Percentiles rank a stretch among this genome's conserved stretches.
These are phyloP conservation scores for Neurospora cerealis DNA, from an alignment of 495 filamentous ascomycete species.

Conservation along the genomic window DNA sequence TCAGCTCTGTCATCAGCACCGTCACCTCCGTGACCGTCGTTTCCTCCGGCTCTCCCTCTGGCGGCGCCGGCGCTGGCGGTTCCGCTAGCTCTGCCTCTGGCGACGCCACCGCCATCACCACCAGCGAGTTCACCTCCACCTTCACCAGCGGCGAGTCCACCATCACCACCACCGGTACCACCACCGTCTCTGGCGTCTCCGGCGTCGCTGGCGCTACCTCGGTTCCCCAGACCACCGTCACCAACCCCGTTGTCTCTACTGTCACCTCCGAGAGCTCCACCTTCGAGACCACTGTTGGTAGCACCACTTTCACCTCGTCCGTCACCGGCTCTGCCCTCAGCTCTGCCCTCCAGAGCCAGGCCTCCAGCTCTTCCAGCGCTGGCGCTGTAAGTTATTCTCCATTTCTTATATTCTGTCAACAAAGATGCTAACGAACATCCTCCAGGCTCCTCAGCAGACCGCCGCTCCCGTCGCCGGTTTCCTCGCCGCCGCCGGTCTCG, in stretches of 20 bases:
- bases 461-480: constrained; percentile 23
- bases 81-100: constrained; percentile 11
- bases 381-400: background rate
- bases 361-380: background rate
- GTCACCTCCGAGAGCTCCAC: constrained; percentile 3
- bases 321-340: constrained; percentile 5
- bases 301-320: constrained; percentile 7
- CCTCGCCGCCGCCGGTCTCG: constrained; percentile 27
- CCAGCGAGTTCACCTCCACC: constrained; percentile 24
- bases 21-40: constrained; percentile 18
- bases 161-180: constrained; percentile 16
- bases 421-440: background rate
- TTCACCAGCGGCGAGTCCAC: constrained; percentile 12
- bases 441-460: constrained; percentile 18
- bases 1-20: constrained; percentile 17
- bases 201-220: constrained; percentile 12
- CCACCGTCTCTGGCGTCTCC: constrained; percentile 9
- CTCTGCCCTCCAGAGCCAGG: constrained; percentile 7
- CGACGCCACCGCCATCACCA: constrained; percentile 18
- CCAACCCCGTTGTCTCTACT: constrained; percentile 7
- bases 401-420: background rate
- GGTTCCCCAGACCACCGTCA: constrained; percentile 1
- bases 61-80: background rate
- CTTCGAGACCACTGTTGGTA: constrained; percentile 8
- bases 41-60: constrained; percentile 1